Evolutionary conservation across 176 grass and related monocot species (phyloP), one percentile per base, ranked within the genome.

Genomic region (Paspalum vaginatum): DNA sequence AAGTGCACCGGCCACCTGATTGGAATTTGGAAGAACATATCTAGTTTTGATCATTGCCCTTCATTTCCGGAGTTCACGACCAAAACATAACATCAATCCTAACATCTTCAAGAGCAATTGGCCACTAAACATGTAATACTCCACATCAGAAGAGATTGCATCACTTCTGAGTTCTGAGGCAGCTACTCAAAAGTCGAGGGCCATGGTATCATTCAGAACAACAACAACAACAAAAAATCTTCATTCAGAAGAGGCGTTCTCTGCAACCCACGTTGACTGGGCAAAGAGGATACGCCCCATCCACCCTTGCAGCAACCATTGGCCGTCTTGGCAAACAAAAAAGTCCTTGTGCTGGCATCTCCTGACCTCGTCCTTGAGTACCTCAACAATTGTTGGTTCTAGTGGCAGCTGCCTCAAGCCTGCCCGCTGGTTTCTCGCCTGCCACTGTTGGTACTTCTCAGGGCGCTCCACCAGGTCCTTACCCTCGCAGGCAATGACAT

Each of bases 381-480:
- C 46, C 14, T 17, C 16, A 17, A 70, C 14, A 9, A 70, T 5
- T 15, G 14, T 15, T 49, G 44, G 44, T 10, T 49, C 8, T 22
- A 70, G 8, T 9, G 44, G 67, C 7, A 49, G 45, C 67, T 70
- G 67, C 14, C 44, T 70, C 21, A 49, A 21, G 7, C 67, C 67
- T 70, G 67, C 67, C 43, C 67, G 21, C 8, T 27, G 67, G 67
- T 70, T 70, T 46, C 67, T 70, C 22, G 24, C 44, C 44, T 70
- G 67, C 44, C 67, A 70, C 22, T 70, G 67, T 9, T n/a, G 48
- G 17, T 70, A 70, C 44, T 26, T 70, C 44, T 70, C 67, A 24
- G 67, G 67, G 22, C 44, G 67, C 1, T 70, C 8, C 67, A 27
- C 0, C 2, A 26, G 44, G 67, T 70, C 67, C 13, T 17, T 12